phyloP scores from a whole-genome alignment of 371 early-diverging fungal species.

The Nosema muscidifuracis region DNA sequence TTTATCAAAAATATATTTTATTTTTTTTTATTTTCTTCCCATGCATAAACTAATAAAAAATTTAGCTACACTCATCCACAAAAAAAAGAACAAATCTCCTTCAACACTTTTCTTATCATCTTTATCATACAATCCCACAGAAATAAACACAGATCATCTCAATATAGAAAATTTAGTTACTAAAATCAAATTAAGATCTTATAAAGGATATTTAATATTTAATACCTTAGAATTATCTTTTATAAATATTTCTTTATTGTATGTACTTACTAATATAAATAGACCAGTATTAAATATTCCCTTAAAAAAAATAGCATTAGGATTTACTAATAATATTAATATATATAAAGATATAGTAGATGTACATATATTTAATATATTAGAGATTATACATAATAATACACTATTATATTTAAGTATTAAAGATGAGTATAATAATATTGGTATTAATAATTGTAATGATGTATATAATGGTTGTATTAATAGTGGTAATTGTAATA shows the following conservation, averaged over 20 bases:
- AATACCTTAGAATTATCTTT: not conserved
- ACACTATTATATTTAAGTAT: not conserved
- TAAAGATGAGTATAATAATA: too few relatives aligned
- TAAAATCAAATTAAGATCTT: not conserved
- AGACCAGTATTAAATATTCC: not conserved
- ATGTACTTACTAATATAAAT: not conserved
- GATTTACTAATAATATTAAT: not conserved
- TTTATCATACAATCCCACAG: not conserved
- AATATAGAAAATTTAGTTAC: not conserved
- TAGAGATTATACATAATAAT: not conserved
- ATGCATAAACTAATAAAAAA: not conserved
- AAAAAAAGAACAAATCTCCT: not conserved
- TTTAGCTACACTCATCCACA: not conserved
- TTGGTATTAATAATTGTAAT: too few relatives aligned
- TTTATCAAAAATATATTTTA: too few relatives aligned
- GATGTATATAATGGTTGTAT: too few relatives aligned
- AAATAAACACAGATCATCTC: not conserved
- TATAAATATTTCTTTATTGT: not conserved
- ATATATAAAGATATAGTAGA: not conserved
- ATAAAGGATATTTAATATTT: slow-evolving; percentile 6
- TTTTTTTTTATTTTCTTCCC: too few relatives aligned
- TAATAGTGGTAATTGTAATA: not conserved
- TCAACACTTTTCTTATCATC: not conserved
- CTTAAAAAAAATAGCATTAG: not conserved
- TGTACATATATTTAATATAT: not conserved